These are phyloP conservation scores for Schoenoplectus triqueter DNA, from an alignment of 202 grass and related monocot genomes.

Conservation along the genomic window DNA sequence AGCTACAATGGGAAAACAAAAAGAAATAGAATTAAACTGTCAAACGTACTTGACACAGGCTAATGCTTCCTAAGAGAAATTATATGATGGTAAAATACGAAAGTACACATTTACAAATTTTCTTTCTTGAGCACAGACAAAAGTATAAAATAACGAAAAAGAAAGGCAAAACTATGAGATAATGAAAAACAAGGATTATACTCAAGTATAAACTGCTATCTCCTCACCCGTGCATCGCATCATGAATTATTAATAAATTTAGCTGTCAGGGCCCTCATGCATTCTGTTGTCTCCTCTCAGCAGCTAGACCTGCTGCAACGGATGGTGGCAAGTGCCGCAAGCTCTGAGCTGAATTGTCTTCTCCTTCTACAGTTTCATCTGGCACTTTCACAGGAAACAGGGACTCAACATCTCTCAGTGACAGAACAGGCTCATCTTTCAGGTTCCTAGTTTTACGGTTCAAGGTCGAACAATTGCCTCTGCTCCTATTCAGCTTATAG, in stretches of 20 bases:
- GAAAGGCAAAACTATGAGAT: background rate
- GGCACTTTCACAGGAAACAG: constrained; percentile 58
- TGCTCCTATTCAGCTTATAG: constrained; percentile 73
- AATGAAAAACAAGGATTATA: background rate
- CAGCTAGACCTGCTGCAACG: constrained; percentile 83
- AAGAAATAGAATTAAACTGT: background rate
- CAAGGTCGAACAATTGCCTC: constrained; percentile 59
- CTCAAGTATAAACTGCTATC: background rate
- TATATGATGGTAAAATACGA: background rate
- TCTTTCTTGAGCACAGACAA: background rate
- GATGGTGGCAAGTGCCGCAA: constrained; percentile 70
- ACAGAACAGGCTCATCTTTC: constrained; percentile 79
- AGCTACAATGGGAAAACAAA: background rate
- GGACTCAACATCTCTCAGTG: constrained; percentile 75
- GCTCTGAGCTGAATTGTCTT: constrained; percentile 41
- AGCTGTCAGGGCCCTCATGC: constrained; percentile 33
- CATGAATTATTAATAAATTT: constrained; percentile 1
- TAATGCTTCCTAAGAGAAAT: background rate
- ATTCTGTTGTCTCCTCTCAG: constrained; percentile 71
- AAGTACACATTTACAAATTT: constrained; percentile 18
- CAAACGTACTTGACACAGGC: background rate
- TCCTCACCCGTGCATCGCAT: background rate
- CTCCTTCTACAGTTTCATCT: constrained; percentile 49
- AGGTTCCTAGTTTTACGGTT: constrained; percentile 65
- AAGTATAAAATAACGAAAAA: background rate